A percentile compares a stretch with the other conserved stretches of the same genome.
These are phyloP conservation scores for Cladosporium sphaerospermum DNA, from an alignment of 2,329 filamentous ascomycete genomes.

Conservation along the genomic window DNA sequence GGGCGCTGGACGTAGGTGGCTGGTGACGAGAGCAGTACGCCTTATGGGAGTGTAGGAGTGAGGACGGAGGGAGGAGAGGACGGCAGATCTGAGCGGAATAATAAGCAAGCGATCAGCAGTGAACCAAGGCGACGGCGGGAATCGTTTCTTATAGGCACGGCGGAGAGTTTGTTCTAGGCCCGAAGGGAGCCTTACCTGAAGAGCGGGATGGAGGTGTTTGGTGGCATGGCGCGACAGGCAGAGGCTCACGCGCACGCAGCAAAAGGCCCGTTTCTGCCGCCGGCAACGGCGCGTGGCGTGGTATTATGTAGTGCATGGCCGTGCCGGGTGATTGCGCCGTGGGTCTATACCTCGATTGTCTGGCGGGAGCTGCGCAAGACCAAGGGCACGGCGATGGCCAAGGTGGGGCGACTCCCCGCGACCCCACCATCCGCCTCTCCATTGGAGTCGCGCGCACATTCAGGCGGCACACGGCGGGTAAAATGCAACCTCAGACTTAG, in stretches of 20 bases:
- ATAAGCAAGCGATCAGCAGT: conserved; percentile 10
- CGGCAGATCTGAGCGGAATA: conserved; percentile 12
- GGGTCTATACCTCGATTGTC: too few species aligned
- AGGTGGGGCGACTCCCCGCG: too few species aligned
- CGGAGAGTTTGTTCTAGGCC: not conserved
- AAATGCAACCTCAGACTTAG: too few species aligned
- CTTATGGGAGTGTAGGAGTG: conserved; percentile 1
- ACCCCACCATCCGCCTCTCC: too few species aligned
- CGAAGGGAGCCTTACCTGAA: conserved; percentile 2
- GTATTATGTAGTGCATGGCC: too few species aligned
- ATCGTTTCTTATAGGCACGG: conserved; percentile 9
- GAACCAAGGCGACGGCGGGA: not conserved
- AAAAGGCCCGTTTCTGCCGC: not conserved
- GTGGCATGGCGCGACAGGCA: not conserved
- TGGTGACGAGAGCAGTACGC: conserved; percentile 5
- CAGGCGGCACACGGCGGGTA: too few species aligned
- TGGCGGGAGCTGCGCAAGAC: too few species aligned
- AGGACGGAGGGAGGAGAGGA: conserved; percentile 5
- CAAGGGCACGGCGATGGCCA: too few species aligned
- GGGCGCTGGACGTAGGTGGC: conserved; percentile 1
- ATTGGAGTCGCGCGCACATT: too few species aligned
- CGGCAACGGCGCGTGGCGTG: not conserved
- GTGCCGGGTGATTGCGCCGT: too few species aligned
- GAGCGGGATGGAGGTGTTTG: not conserved
- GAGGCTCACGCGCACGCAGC: too few species aligned